A percentile compares a stretch with the other conserved stretches of the same genome.
phyloP scores from a whole-genome alignment of 2,329 filamentous ascomycete genomes.

The Ceratocystis cubensis region DNA sequence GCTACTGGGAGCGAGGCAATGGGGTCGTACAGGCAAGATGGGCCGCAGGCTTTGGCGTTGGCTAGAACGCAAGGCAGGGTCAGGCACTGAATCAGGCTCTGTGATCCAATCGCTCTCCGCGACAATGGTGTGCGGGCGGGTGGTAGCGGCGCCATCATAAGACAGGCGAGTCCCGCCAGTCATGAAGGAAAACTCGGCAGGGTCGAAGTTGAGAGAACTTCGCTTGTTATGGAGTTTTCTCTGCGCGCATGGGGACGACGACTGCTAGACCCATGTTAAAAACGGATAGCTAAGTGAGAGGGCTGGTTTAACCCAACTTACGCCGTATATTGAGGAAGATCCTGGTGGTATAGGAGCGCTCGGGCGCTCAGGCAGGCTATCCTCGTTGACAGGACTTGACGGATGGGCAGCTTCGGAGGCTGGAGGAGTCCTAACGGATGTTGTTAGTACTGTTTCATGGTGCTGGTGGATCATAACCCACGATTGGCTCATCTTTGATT shows the following conservation, averaged over 20 bases:
- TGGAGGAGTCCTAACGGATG: not conserved
- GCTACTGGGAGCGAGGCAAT: not conserved
- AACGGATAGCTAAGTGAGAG: not conserved
- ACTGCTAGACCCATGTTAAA: not conserved
- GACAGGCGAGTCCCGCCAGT: constrained; percentile 8
- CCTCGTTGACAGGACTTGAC: not conserved
- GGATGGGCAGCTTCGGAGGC: not conserved
- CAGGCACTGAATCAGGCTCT: constrained; percentile 7
- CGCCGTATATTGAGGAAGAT: not conserved
- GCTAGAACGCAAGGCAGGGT: not conserved
- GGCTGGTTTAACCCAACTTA: not conserved
- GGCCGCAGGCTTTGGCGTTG: not conserved
- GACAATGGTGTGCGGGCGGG: not conserved
- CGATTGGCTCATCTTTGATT: not conserved
- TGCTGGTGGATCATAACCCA: not conserved
- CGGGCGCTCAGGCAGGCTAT: constrained; percentile 8
- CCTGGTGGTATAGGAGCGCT: constrained; percentile 9
- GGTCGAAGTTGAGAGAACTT: constrained; percentile 12
- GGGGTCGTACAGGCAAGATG: not conserved
- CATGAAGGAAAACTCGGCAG: constrained; percentile 5
- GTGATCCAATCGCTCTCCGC: constrained; percentile 19
- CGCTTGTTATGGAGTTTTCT: not conserved
- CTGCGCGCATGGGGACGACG: not conserved
- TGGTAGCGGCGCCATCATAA: not conserved
- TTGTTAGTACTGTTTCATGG: not conserved